Conservation (phyloP, 805 yeast genomes). For the Sugiyamaella qingdaonensis region DNA sequence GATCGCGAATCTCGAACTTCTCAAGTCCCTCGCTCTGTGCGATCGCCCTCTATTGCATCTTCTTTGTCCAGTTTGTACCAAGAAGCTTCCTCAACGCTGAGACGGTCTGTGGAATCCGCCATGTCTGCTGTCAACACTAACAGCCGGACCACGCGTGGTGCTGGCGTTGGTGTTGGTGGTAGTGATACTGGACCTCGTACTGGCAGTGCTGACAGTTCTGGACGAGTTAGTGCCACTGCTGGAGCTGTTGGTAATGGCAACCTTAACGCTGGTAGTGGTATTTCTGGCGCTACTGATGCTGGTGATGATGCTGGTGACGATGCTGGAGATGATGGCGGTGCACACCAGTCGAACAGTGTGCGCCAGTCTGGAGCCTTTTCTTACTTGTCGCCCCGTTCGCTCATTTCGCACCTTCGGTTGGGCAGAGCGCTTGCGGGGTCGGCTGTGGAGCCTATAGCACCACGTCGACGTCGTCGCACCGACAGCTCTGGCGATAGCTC, state of each 20-base stretch:
- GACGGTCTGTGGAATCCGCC: not conserved
- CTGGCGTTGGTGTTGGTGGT: not conserved
- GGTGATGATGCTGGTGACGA: not conserved
- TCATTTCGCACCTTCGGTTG: not conserved
- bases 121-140: too few relatives aligned
- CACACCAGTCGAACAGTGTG: not conserved
- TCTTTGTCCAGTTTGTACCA: not conserved
- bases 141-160: not conserved
- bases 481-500: slow-evolving; percentile 1
- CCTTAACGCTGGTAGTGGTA: not conserved
- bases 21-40: not conserved
- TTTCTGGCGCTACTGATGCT: not conserved
- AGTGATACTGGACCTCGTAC: not conserved
- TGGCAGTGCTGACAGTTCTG: not conserved
- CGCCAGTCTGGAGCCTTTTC: not conserved
- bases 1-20: not conserved
- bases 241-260: not conserved
- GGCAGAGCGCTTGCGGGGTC: not conserved
- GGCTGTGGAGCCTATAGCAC: not conserved
- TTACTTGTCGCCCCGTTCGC: not conserved
- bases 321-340: not conserved
- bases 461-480: slow-evolving; percentile 3
- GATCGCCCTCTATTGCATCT: not conserved
- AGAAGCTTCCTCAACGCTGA: not conserved
- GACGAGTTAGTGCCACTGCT: too few relatives aligned